phyloP scores from a whole-genome alignment of 169 alveolate genomes.

The Eimeria acervulina region DNA sequence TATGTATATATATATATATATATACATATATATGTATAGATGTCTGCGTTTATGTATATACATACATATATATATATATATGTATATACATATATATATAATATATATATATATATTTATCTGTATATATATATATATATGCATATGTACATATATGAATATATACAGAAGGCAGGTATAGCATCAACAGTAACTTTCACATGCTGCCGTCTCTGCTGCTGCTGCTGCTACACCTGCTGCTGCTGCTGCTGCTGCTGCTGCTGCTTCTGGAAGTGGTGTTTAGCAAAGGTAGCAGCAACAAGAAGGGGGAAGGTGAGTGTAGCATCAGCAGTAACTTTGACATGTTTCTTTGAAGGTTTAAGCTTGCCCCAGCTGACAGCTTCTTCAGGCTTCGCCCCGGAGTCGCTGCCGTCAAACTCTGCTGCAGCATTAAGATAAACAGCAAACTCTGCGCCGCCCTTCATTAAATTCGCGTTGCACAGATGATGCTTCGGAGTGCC shows the following conservation, averaged over 20 bases:
- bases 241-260: no score
- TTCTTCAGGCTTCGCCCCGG: constrained; percentile 99
- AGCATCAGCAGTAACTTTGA: constrained; percentile 96
- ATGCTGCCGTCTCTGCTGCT: neutral
- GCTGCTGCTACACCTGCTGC: no score
- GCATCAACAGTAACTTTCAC: neutral
- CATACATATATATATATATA: no score
- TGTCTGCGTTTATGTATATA: no score
- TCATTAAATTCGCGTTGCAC: constrained; percentile 99
- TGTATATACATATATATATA: no score
- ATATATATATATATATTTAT: no score
- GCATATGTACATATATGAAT: no score
- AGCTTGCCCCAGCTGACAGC: constrained; percentile 99
- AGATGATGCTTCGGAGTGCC: constrained; percentile 97
- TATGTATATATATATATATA: no score
- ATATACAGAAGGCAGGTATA: no score
- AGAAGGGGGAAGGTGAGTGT: constrained; percentile 86
- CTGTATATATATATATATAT: no score
- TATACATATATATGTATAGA: no score
- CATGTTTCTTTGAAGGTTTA: constrained; percentile 95
- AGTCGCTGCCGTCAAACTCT: constrained; percentile 99
- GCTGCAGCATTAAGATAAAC: constrained; percentile 97
- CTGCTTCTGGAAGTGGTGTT: no score
- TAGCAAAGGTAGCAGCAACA: constrained; percentile 86
- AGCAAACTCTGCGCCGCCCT: constrained; percentile 99